Evolutionary conservation across 345 rosid species (phyloP), one percentile per base, ranked within the genome.

Genomic region (Syzygium grande): DNA sequence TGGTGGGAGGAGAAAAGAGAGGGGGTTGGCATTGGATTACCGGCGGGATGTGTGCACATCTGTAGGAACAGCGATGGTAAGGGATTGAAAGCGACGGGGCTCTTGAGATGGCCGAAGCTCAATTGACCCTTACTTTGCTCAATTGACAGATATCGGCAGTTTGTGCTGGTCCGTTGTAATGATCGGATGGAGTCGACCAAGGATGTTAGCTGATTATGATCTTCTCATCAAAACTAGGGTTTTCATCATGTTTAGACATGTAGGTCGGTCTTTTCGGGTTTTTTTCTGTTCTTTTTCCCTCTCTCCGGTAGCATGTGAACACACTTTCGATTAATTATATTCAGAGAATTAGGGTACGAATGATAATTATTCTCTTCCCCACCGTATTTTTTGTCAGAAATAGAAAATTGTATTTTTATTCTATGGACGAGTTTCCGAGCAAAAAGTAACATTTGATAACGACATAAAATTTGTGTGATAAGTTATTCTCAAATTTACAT

Each of bases 181-280:
- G 38, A 61, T 61, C 30, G 9, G 73, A 61, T 3, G 73, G 5
- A 0, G 73, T 73, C 27, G 8, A 73, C 5, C 49, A 2, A 19
- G 25, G 49, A 73, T 34, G 3, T 73, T 34, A 73, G 14, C 7
- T 34, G 25, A 34, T 34, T 38, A 34, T 34, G 80, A 73, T 73
- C 13, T 9, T 55, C 25, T 19, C 58, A 54, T 54, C 10, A 54
- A 17, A 21, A 54, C 9, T 3, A 54, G 25, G 25, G 7, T 19
- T 19, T 34, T 19, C 46, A 5, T 68, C 7, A 3, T 19, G 79
- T 41, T 68, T 34, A 21, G 46, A 34, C 25, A 73, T 2, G 1
- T 2, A 2, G 0, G 7, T 9, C 7, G 5, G 10, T 73, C 49
- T 73, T 38, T 73, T 19, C 2, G 0, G 0, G 5, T 17, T 65